Evolutionary conservation across 2,329 filamentous ascomycete species (phyloP).

Genomic region (Ceratocystis variospora): DNA sequence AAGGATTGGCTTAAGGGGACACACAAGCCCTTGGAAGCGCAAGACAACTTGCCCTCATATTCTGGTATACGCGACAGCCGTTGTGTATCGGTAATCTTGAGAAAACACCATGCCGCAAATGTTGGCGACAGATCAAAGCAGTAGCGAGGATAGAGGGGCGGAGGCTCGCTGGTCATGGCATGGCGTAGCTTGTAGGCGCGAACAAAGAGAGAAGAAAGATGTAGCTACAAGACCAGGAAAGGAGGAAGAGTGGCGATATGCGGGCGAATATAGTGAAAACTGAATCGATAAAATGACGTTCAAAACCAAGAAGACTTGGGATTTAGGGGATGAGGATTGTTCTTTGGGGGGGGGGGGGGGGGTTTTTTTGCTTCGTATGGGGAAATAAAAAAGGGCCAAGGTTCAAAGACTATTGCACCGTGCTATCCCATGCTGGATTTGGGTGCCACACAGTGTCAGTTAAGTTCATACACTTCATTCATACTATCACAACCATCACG

Average conservation of each 20-base stretch:
- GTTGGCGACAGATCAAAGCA: constrained; percentile 51
- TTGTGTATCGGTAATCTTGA: constrained; percentile 39
- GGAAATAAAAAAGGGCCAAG: background rate
- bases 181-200: constrained; percentile 22
- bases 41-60: constrained; percentile 35
- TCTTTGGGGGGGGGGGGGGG: too few species aligned
- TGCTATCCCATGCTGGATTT: background rate
- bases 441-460: background rate
- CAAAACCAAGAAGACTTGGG: too few species aligned
- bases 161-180: constrained; percentile 36
- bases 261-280: too few species aligned
- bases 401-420: background rate
- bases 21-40: background rate
- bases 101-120: constrained; percentile 44
- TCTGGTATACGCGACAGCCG: constrained; percentile 34
- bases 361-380: background rate
- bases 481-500: too few species aligned
- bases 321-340: too few species aligned
- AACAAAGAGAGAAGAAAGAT: background rate
- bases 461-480: background rate
- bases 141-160: constrained; percentile 43
- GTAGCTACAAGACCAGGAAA: background rate
- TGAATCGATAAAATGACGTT: too few species aligned
- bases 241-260: background rate
- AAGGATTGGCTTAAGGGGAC: background rate